phyloP scores from a whole-genome alignment of 768 basidiomycete species.

The Rhizopogon vulgaris region DNA sequence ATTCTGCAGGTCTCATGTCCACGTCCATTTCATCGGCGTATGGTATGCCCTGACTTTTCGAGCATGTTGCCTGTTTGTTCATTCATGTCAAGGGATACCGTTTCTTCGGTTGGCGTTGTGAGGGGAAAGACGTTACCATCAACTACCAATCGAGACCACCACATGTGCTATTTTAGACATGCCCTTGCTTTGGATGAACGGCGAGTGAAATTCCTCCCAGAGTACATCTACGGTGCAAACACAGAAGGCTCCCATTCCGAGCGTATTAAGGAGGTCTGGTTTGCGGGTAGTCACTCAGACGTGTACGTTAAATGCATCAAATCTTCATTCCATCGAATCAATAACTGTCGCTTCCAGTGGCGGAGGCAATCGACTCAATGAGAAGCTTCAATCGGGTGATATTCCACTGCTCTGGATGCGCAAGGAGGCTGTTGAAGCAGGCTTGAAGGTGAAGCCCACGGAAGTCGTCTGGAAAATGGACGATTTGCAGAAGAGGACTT shows the following conservation, averaged over 20 bases:
- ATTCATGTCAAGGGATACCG: constrained; percentile 24
- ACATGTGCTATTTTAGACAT: constrained; percentile 29
- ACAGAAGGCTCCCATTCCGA: constrained; percentile 1
- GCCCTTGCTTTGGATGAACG: constrained; percentile 30
- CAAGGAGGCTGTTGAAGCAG: constrained; percentile 15
- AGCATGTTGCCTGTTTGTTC: neutral
- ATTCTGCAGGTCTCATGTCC: constrained; percentile 18
- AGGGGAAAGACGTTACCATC: constrained; percentile 11
- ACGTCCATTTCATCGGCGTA: constrained; percentile 28
- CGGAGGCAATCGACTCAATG: constrained; percentile 11
- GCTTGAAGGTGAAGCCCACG: constrained; percentile 10
- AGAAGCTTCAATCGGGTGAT: constrained; percentile 4
- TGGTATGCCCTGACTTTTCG: constrained; percentile 18
- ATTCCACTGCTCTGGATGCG: constrained; percentile 21
- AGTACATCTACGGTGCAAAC: constrained; percentile 14
- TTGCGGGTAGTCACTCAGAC: constrained; percentile 24
- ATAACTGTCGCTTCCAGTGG: constrained; percentile 7
- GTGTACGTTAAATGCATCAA: constrained; percentile 16
- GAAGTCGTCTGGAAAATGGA: constrained; percentile 3
- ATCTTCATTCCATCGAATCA: neutral
- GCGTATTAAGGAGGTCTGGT: constrained; percentile 29
- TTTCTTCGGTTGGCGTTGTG: constrained; percentile 25
- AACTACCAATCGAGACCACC: constrained; percentile 11
- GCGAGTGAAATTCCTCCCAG: constrained; percentile 29
- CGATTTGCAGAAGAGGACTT: constrained; percentile 4